Conservation (phyloP, 2,329 filamentous ascomycete genomes). For the Colletotrichum sp. region DNA sequence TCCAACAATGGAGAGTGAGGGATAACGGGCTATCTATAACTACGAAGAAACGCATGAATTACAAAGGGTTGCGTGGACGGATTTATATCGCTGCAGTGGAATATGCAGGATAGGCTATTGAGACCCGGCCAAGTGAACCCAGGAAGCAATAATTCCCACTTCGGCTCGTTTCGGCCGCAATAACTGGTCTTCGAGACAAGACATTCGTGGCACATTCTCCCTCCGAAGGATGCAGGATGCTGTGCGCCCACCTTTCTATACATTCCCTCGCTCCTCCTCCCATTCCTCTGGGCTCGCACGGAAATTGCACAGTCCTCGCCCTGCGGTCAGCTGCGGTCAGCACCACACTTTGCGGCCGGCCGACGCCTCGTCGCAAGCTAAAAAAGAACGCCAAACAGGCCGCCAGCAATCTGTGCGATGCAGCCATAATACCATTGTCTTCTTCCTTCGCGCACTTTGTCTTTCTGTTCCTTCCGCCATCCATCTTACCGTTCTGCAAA, state of each 20-base stretch:
- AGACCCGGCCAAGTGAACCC: not conserved
- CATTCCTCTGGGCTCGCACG: not conserved
- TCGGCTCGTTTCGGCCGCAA: not conserved
- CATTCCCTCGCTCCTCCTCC: slow-evolving; percentile 4
- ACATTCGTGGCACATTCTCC: not conserved
- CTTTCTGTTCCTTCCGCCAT: not conserved
- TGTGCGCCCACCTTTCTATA: not conserved
- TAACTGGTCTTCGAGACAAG: not conserved
- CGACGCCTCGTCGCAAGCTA: slow-evolving; percentile 14
- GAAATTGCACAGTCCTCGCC: slow-evolving; percentile 14
- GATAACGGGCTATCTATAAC: not conserved
- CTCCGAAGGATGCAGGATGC: not conserved
- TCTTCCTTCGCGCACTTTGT: not conserved
- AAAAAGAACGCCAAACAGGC: slow-evolving; percentile 4
- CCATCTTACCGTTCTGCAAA: not conserved
- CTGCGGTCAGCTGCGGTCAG: slow-evolving; percentile 21
- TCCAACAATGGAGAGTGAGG: slow-evolving; percentile 3
- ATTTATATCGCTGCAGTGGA: not conserved
- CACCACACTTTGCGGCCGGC: slow-evolving; percentile 8
- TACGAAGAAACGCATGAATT: not conserved
- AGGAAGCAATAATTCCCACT: not conserved
- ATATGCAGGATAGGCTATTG: not conserved
- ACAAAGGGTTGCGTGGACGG: not conserved
- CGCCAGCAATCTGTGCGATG: not conserved
- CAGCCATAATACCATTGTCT: slow-evolving; percentile 18